Base-by-base conservation (phyloP, 1,284 basidiomycete species). In the Schizophyllum amplum region DNA sequence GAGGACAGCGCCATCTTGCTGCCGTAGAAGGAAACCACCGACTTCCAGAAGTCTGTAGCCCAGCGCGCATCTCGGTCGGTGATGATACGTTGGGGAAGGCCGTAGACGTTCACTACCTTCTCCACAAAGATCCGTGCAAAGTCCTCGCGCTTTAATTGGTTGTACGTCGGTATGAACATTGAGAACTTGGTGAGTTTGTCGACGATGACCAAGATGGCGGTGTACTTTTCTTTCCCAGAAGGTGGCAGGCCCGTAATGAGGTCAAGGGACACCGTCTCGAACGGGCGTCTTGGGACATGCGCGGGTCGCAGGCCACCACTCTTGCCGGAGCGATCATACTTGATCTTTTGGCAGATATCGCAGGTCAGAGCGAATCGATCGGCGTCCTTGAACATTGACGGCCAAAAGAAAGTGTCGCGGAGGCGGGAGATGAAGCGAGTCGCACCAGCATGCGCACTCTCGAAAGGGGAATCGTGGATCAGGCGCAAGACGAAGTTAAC, bases 181-280 rank as follows among this genome's bases (percentile, higher is more conserved):
- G 66, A 67, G 57, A 65, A 65, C 60, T 80, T 79, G 9, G 75
- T 75, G 4, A 78, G 64, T 47, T 64, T 64, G 57, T 71, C 69
- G 1, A 72, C 68, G 0, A 71, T 62, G 0, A 71, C 68, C 1
- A 70, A 52, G 1, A 71, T 55, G 15, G 58, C 59, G 15, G 62
- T 65, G 60, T 57, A 75, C 1, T 4, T 4, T n/a, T n/a, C n/a
- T n/a, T n/a, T n/a, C n/a, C n/a, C n/a, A n/a, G n/a, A n/a, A n/a
- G n/a, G n/a, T n/a, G n/a, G n/a, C n/a, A n/a, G n/a, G n/a, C n/a
- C n/a, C n/a, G n/a, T n/a, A n/a, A n/a, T n/a, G n/a, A n/a, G n/a
- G n/a, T n/a, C n/a, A n/a, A n/a, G n/a, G n/a, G n/a, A n/a, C n/a
- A n/a, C n/a, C n/a, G n/a, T n/a, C n/a, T n/a, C n/a, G n/a, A n/a